A percentile compares a stretch with the other conserved stretches of the same genome.
Evolutionary conservation across 2,329 filamentous ascomycete species (phyloP).

Genomic region (Oidium heveae): DNA sequence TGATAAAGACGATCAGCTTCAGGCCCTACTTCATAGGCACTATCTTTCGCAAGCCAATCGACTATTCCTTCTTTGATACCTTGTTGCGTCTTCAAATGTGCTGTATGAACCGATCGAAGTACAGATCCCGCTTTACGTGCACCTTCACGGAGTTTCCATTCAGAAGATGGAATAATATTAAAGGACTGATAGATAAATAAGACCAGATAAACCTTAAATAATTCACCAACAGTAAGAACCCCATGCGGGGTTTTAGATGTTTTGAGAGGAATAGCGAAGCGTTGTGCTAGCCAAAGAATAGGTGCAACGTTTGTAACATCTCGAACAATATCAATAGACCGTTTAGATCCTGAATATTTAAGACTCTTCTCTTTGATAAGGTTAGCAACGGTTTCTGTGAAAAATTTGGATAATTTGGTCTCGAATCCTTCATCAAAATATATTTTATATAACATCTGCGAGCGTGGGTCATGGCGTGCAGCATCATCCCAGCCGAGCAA

Average conservation of each 20-base stretch:
- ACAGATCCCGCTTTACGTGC: conserved; percentile 17
- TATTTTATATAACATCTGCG: conserved; percentile 20
- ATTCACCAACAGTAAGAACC: conserved; percentile 20
- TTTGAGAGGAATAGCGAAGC: conserved; percentile 32
- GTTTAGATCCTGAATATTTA: conserved; percentile 18
- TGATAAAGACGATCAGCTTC: conserved; percentile 26
- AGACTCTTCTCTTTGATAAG: conserved; percentile 23
- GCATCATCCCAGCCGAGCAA: conserved; percentile 21
- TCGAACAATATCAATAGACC: conserved; percentile 25
- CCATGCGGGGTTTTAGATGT: conserved; percentile 32
- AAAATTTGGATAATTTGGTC: conserved; percentile 19
- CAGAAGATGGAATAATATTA: conserved; percentile 23
- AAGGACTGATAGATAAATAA: conserved; percentile 26
- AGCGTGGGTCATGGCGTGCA: conserved; percentile 18
- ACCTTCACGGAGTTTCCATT: conserved; percentile 22
- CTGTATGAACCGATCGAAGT: conserved; percentile 18
- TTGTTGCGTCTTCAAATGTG: conserved; percentile 21
- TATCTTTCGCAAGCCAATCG: conserved; percentile 23
- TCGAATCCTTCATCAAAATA: conserved; percentile 20
- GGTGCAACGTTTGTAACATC: conserved; percentile 34
- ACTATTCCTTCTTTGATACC: conserved; percentile 19
- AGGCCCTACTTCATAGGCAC: conserved; percentile 22
- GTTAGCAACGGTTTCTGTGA: conserved; percentile 17
- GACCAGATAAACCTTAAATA: conserved; percentile 20
- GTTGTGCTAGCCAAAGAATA: conserved; percentile 24